phyloP scores from a whole-genome alignment of 2,329 filamentous ascomycete species.

The Microdochium paspali region DNA sequence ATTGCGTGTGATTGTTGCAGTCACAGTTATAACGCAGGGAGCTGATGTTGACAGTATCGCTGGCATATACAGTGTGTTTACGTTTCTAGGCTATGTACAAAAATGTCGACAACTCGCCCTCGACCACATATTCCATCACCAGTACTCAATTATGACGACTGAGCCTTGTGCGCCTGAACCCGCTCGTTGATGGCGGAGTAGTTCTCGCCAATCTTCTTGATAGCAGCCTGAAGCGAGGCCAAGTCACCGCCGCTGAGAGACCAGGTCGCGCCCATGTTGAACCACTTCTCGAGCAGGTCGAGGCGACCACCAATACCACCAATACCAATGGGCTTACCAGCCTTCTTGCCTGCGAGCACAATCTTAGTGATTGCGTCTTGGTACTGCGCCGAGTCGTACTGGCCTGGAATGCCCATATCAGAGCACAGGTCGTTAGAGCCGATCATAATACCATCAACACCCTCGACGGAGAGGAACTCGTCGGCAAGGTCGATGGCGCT shows the following conservation, averaged over 20 bases:
- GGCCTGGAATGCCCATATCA: slow-evolving; percentile 28
- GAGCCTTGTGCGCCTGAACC: slow-evolving; percentile 1
- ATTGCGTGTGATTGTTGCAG: too few species aligned
- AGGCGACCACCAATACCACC: slow-evolving; percentile 22
- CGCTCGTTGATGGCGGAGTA: slow-evolving; percentile 14
- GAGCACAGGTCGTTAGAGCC: slow-evolving; percentile 28
- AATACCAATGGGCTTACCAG: slow-evolving; percentile 22
- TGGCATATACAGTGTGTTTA: neutral
- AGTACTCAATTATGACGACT: neutral
- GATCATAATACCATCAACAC: slow-evolving; percentile 27
- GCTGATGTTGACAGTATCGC: too few species aligned
- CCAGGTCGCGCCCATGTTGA: slow-evolving; percentile 25
- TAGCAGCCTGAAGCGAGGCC: slow-evolving; percentile 23
- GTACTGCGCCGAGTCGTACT: slow-evolving; percentile 23
- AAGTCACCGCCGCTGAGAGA: slow-evolving; percentile 24
- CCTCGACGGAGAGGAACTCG: slow-evolving; percentile 27
- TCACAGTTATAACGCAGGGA: too few species aligned
- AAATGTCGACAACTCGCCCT: neutral
- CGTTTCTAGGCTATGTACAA: too few species aligned
- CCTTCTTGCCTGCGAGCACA: slow-evolving; percentile 18
- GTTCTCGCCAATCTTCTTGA: slow-evolving; percentile 21
- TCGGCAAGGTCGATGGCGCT: slow-evolving; percentile 26
- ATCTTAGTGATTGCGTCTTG: slow-evolving; percentile 18
- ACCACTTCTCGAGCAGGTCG: slow-evolving; percentile 27
- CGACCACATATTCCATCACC: neutral